These are phyloP conservation scores for Paecilomyces sp. DNA, from an alignment of 2,329 filamentous ascomycete species.

Conservation along the genomic window DNA sequence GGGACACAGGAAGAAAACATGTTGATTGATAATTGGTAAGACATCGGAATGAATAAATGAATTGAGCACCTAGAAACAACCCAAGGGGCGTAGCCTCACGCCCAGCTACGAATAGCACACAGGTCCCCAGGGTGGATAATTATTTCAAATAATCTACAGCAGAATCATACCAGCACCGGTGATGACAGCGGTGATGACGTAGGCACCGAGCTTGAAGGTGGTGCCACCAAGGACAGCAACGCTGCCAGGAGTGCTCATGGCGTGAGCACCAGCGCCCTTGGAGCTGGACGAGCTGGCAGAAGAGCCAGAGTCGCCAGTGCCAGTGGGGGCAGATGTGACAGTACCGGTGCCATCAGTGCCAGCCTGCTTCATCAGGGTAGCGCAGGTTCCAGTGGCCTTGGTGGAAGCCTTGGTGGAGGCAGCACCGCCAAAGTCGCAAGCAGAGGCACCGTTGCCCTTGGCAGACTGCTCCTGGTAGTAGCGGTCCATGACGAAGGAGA, in stretches of 20 bases:
- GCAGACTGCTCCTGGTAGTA: constrained; percentile 37
- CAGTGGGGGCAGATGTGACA: constrained; percentile 29
- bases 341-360: constrained; percentile 33
- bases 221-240: constrained; percentile 26
- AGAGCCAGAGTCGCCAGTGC: constrained; percentile 10
- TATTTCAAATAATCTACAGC: constrained; percentile 26
- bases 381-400: constrained; percentile 26
- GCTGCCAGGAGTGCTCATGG: constrained; percentile 20
- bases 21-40: not conserved
- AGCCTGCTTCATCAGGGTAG: constrained; percentile 28
- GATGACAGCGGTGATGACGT: constrained; percentile 35
- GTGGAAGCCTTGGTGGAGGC: constrained; percentile 27
- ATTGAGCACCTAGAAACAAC: not conserved
- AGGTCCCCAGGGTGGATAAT: not conserved
- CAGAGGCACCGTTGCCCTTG: constrained; percentile 24
- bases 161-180: constrained; percentile 42
- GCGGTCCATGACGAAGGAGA: constrained; percentile 40
- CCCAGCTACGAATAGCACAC: not conserved
- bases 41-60: not conserved
- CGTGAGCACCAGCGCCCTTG: constrained; percentile 23
- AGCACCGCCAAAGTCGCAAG: constrained; percentile 39
- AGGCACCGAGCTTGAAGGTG: constrained; percentile 34
- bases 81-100: not conserved
- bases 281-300: constrained; percentile 15
- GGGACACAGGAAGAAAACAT: no score